These are phyloP conservation scores for Calonectria fujianensis DNA, from an alignment of 2,329 filamentous ascomycete genomes.

Conservation along the genomic window DNA sequence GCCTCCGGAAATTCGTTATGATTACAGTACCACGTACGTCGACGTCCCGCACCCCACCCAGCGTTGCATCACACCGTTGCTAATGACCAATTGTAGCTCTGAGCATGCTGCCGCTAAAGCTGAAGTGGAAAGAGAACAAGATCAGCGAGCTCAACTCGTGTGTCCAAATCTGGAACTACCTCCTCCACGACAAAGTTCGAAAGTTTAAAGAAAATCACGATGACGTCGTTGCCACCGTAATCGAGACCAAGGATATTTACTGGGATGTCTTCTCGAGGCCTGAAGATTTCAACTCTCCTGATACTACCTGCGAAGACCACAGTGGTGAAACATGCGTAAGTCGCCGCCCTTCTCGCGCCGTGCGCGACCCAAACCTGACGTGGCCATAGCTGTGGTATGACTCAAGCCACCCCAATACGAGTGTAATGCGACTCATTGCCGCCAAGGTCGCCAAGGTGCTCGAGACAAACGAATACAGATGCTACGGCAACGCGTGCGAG, in stretches of 20 bases:
- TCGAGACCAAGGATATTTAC: slow-evolving; percentile 18
- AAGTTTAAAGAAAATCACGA: neutral
- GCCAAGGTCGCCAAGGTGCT: neutral
- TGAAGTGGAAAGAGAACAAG: slow-evolving; percentile 22
- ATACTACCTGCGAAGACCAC: slow-evolving; percentile 11
- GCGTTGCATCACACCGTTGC: neutral
- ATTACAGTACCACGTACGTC: slow-evolving; percentile 20
- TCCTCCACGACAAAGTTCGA: slow-evolving; percentile 15
- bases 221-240: slow-evolving; percentile 13
- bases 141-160: slow-evolving; percentile 21
- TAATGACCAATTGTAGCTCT: neutral
- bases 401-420: slow-evolving; percentile 15
- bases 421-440: slow-evolving; percentile 17
- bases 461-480: slow-evolving; percentile 2
- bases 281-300: slow-evolving; percentile 8
- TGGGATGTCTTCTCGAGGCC: slow-evolving; percentile 8
- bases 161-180: slow-evolving; percentile 14
- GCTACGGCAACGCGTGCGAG: slow-evolving; percentile 8
- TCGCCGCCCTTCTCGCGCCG: no score
- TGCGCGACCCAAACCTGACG: neutral
- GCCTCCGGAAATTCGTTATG: slow-evolving; percentile 20
- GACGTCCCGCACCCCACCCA: neutral
- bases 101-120: slow-evolving; percentile 26
- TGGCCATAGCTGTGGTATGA: slow-evolving; percentile 22
- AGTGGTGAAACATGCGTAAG: slow-evolving; percentile 24